These are phyloP conservation scores for Inonotus obliquus DNA, from an alignment of 1,284 basidiomycete genomes.

Conservation along the genomic window DNA sequence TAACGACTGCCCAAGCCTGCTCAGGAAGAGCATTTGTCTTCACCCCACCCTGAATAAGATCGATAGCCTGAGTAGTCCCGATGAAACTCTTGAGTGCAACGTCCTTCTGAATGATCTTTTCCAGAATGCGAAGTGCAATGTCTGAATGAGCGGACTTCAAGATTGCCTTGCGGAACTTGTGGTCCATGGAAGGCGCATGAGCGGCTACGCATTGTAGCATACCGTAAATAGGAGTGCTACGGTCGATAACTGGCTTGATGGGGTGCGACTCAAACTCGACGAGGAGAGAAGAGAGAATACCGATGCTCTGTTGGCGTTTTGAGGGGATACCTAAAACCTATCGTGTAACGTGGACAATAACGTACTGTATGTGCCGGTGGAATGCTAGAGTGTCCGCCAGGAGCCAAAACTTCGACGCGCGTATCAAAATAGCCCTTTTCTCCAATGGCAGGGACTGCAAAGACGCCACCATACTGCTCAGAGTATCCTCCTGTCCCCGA, in stretches of 20 bases:
- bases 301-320: slow-evolving; percentile 36
- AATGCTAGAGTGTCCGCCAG: slow-evolving; percentile 44
- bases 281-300: slow-evolving; percentile 40
- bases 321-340: not conserved
- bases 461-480: slow-evolving; percentile 23
- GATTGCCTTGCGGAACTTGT: slow-evolving; percentile 34
- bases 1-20: slow-evolving; percentile 46
- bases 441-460: slow-evolving; percentile 36
- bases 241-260: slow-evolving; percentile 28
- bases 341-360: slow-evolving; percentile 10
- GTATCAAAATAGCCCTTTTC: slow-evolving; percentile 48
- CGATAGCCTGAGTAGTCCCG: slow-evolving; percentile 59
- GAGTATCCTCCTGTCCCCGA: slow-evolving; percentile 19
- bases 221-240: slow-evolving; percentile 41
- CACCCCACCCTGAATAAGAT: slow-evolving; percentile 55
- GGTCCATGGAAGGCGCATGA: slow-evolving; percentile 40
- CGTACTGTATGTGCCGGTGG: slow-evolving; percentile 33
- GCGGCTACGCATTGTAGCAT: slow-evolving; percentile 41
- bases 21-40: slow-evolving; percentile 62
- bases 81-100: slow-evolving; percentile 31
- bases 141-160: slow-evolving; percentile 35
- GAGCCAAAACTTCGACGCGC: slow-evolving; percentile 34
- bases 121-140: slow-evolving; percentile 37
- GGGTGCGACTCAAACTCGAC: slow-evolving; percentile 39
- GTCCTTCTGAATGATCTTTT: slow-evolving; percentile 33